These are phyloP conservation scores for Russula sp. DNA, from an alignment of 768 basidiomycete genomes.

Conservation along the genomic window DNA sequence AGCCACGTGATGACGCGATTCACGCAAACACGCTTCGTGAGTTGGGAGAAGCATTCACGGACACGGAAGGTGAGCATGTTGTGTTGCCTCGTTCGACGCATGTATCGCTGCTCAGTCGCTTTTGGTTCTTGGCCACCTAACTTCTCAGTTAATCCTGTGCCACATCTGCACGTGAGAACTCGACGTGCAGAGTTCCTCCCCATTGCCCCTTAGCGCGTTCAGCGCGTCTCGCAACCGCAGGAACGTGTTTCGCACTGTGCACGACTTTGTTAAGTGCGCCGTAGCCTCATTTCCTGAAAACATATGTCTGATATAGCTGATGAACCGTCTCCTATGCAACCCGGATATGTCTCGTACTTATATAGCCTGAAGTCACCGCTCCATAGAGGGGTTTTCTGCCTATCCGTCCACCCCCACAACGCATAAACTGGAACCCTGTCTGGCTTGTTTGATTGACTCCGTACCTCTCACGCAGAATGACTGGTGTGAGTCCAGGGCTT, in stretches of 20 bases:
- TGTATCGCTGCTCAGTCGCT: not conserved
- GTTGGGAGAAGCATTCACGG: not conserved
- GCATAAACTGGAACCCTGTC: not conserved
- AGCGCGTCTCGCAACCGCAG: not conserved
- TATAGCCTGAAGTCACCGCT: not conserved
- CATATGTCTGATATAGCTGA: not conserved
- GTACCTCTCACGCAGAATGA: not conserved
- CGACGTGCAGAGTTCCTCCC: not conserved
- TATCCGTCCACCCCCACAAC: not conserved
- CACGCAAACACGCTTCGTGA: not conserved
- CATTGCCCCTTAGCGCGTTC: not conserved
- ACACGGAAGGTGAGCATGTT: not conserved
- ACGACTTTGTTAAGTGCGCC: constrained; percentile 1
- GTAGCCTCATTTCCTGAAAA: not conserved
- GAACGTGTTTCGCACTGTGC: not conserved
- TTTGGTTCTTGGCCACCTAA: not conserved
- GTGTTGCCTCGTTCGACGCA: not conserved
- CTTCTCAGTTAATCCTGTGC: not conserved
- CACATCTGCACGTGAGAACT: not conserved
- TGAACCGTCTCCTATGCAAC: not conserved
- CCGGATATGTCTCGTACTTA: not conserved
- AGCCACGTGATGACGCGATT: constrained; percentile 2
- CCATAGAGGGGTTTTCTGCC: not conserved
- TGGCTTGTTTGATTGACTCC: not conserved
- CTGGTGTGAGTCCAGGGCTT: not conserved